Evolutionary conservation across 2,329 filamentous ascomycete species (phyloP).

Genomic region (Decorospora gaudefroyi): DNA sequence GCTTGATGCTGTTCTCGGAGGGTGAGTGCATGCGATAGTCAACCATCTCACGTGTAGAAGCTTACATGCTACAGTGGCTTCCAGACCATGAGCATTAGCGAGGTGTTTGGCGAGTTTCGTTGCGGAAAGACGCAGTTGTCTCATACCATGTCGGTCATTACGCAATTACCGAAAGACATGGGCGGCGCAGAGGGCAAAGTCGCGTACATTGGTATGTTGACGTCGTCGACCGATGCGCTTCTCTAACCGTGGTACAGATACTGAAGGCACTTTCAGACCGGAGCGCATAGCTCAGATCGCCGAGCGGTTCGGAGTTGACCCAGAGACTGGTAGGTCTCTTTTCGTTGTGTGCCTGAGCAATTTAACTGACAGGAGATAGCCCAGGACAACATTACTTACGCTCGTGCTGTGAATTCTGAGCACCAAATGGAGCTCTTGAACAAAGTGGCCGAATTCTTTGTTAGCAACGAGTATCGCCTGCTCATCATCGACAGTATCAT

Average conservation of each 20-base stretch:
- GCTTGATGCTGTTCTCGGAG: slow-evolving; percentile 66
- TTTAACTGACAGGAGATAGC: slow-evolving; percentile 61
- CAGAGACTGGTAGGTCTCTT: slow-evolving; percentile 34
- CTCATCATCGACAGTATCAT: slow-evolving; percentile 72
- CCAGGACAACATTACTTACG: slow-evolving; percentile 70
- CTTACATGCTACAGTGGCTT: slow-evolving; percentile 58
- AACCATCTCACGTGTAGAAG: background rate
- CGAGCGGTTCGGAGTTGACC: slow-evolving; percentile 62
- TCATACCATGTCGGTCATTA: slow-evolving; percentile 70
- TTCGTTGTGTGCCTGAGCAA: background rate
- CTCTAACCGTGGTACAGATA: slow-evolving; percentile 33
- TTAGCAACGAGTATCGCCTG: slow-evolving; percentile 66
- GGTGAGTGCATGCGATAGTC: slow-evolving; percentile 49
- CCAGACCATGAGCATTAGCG: slow-evolving; percentile 71
- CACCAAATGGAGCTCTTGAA: slow-evolving; percentile 68
- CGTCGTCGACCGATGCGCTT: background rate
- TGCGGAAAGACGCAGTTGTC: slow-evolving; percentile 73
- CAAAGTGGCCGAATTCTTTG: slow-evolving; percentile 64
- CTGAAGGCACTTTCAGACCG: slow-evolving; percentile 61
- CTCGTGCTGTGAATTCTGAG: slow-evolving; percentile 68
- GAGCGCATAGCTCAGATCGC: slow-evolving; percentile 70
- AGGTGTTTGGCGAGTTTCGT: slow-evolving; percentile 65
- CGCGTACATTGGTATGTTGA: slow-evolving; percentile 63
- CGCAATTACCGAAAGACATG: slow-evolving; percentile 63
- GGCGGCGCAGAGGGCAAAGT: slow-evolving; percentile 71